Evolutionary conservation across 176 grass and related monocot species (phyloP).

Genomic region (Poa pratensis): DNA sequence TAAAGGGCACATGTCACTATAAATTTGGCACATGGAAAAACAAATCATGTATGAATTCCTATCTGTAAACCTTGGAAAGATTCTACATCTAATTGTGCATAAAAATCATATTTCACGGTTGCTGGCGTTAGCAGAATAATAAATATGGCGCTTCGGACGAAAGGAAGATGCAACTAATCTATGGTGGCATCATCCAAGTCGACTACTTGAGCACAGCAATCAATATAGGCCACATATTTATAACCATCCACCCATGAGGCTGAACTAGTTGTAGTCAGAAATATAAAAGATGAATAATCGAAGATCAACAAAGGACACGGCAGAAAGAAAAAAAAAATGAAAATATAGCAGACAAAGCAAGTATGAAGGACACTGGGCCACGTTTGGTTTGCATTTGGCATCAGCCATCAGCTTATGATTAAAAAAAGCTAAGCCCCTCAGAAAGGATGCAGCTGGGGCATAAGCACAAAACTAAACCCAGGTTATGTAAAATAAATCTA

Average conservation of each 20-base stretch:
- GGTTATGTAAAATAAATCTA: neutral
- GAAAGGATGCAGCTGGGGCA: neutral
- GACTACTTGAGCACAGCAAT: neutral
- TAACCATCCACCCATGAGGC: neutral
- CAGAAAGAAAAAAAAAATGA: neutral
- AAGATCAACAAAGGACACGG: neutral
- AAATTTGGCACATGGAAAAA: neutral
- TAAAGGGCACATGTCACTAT: neutral
- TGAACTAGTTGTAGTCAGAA: neutral
- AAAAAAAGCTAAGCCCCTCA: neutral
- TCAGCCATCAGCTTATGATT: neutral
- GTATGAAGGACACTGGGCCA: neutral
- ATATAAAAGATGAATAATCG: neutral
- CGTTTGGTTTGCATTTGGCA: neutral
- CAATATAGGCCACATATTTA: neutral
- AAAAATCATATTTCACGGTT: neutral
- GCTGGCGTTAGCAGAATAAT: neutral
- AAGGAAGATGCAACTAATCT: neutral
- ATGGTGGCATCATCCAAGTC: neutral
- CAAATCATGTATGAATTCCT: neutral
- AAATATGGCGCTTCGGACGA: neutral
- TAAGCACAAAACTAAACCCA: neutral
- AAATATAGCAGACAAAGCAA: neutral
- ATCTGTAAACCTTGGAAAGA: neutral
- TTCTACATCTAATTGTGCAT: neutral